A percentile compares a stretch with the other conserved stretches of the same genome.
Evolutionary conservation across 305 asterid genomes (phyloP).

Genomic region (Solanum chacoense): DNA sequence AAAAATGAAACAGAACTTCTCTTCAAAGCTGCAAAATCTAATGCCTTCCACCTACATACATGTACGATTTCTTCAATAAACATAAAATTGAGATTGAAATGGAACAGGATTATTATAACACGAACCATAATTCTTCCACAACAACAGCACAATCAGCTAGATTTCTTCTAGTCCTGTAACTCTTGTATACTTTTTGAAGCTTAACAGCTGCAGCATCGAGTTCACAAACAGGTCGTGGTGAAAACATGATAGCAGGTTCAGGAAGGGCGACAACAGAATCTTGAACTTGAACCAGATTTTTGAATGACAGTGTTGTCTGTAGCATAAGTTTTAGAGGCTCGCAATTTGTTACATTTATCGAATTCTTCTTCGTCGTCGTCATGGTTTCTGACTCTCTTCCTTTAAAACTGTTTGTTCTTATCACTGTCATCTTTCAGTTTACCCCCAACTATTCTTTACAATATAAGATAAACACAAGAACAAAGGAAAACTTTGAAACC

Average conservation of each 20-base stretch:
- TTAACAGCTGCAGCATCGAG: constrained; percentile 54
- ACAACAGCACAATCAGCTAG: constrained; percentile 35
- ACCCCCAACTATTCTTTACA: neutral
- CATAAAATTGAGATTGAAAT: neutral
- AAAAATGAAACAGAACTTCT: constrained; percentile 25
- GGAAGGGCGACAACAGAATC: constrained; percentile 28
- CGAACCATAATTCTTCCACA: constrained; percentile 29
- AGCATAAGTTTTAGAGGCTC: constrained; percentile 55
- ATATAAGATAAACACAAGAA: neutral
- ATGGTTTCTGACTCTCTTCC: constrained; percentile 23
- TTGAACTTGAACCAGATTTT: constrained; percentile 33
- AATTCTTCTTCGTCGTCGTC: constrained; percentile 28
- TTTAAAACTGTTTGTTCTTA: constrained; percentile 19
- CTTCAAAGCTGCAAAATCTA: constrained; percentile 21
- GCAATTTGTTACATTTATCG: constrained; percentile 32
- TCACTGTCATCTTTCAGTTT: constrained; percentile 17
- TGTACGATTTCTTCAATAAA: neutral
- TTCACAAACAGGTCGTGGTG: constrained; percentile 63
- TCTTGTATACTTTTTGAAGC: constrained; percentile 28
- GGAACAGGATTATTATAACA: neutral
- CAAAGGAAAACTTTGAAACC: neutral
- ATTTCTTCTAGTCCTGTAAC: constrained; percentile 29
- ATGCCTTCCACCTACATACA: constrained; percentile 29
- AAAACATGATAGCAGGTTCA: constrained; percentile 45
- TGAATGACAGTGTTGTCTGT: constrained; percentile 50